Percentiles rank a stretch among this genome's conserved stretches.
These are phyloP conservation scores for Pythium graminicola DNA, from an alignment of 352 stramenopile species.

Conservation along the genomic window DNA sequence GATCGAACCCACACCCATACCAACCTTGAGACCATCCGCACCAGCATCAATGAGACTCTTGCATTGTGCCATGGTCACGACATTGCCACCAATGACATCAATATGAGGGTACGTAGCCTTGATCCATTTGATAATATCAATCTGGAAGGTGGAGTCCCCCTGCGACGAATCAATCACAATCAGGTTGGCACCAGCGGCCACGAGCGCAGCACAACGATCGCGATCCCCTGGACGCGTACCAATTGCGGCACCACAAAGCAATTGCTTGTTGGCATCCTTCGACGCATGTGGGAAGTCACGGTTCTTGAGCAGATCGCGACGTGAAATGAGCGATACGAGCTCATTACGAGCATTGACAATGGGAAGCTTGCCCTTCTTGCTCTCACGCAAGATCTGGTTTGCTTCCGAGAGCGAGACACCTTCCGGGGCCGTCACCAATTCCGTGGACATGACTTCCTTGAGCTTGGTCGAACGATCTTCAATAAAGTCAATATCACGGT, in stretches of 20 bases:
- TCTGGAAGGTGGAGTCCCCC: slow-evolving; percentile 95
- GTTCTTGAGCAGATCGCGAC: slow-evolving; percentile 98
- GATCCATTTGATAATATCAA: slow-evolving; percentile 91
- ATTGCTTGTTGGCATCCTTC: slow-evolving; percentile 97
- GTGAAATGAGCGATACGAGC: slow-evolving; percentile 97
- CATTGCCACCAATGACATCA: slow-evolving; percentile 99
- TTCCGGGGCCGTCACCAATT: slow-evolving; percentile 93
- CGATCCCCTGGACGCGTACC: slow-evolving; percentile 96
- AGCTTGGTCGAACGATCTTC: slow-evolving; percentile 89
- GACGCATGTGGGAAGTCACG: slow-evolving; percentile 95
- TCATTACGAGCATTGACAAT: slow-evolving; percentile 98
- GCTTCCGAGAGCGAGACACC: slow-evolving; percentile 94
- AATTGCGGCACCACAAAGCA: slow-evolving; percentile 98
- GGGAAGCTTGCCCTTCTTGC: slow-evolving; percentile 99
- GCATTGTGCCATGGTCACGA: slow-evolving; percentile 97
- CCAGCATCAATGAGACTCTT: slow-evolving; percentile 98
- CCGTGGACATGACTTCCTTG: slow-evolving; percentile 82
- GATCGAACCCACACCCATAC: slow-evolving; percentile 99
- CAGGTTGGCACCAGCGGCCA: slow-evolving; percentile 96
- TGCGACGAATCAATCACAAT: slow-evolving; percentile 99
- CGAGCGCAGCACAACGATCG: slow-evolving; percentile 86
- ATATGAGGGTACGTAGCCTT: slow-evolving; percentile 93
- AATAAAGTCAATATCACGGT: slow-evolving; percentile 98
- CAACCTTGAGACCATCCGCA: slow-evolving; percentile 98
- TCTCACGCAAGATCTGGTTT: slow-evolving; percentile 97